Percentiles rank a stretch among this genome's conserved stretches.
phyloP scores from a whole-genome alignment of 352 stramenopile species.

The Phytopythium litorale region DNA sequence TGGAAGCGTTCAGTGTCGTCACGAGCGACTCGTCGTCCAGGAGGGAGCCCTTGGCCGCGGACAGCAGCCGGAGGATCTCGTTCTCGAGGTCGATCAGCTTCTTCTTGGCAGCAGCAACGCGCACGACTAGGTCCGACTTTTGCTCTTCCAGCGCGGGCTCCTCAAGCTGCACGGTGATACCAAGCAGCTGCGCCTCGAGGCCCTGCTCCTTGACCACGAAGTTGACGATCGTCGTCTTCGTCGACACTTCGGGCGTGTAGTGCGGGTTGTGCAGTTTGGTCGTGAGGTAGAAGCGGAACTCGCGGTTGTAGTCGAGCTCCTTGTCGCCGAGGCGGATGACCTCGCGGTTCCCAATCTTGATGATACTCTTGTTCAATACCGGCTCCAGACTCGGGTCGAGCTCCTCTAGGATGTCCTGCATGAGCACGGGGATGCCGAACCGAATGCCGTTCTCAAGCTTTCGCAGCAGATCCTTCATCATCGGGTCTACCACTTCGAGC shows the following conservation, averaged over 20 bases:
- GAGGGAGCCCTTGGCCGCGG: slow-evolving; percentile 89
- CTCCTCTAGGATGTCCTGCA: slow-evolving; percentile 96
- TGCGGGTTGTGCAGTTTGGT: slow-evolving; percentile 96
- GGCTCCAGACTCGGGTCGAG: slow-evolving; percentile 94
- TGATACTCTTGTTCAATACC: slow-evolving; percentile 92
- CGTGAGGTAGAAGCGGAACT: slow-evolving; percentile 95
- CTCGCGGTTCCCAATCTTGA: slow-evolving; percentile 93
- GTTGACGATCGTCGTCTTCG: slow-evolving; percentile 96
- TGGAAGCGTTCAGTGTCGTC: slow-evolving; percentile 94
- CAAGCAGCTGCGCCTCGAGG: slow-evolving; percentile 92
- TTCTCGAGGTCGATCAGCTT: slow-evolving; percentile 96
- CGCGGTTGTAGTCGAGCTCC: slow-evolving; percentile 93
- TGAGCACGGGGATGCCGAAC: slow-evolving; percentile 91
- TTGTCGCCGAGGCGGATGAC: slow-evolving; percentile 94
- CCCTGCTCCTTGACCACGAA: slow-evolving; percentile 96
- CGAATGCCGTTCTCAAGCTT: slow-evolving; percentile 94
- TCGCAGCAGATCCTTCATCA: slow-evolving; percentile 93
- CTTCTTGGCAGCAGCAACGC: slow-evolving; percentile 92
- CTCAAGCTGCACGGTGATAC: slow-evolving; percentile 93
- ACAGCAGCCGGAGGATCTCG: slow-evolving; percentile 92
- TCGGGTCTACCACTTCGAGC: slow-evolving; percentile 92
- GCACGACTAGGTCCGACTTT: slow-evolving; percentile 89
- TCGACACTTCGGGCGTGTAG: slow-evolving; percentile 94
- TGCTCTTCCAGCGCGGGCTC: slow-evolving; percentile 93
- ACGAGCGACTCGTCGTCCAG: slow-evolving; percentile 94